phyloP scores from a whole-genome alignment of 257 asterid species.

The Fraxinus anomala region DNA sequence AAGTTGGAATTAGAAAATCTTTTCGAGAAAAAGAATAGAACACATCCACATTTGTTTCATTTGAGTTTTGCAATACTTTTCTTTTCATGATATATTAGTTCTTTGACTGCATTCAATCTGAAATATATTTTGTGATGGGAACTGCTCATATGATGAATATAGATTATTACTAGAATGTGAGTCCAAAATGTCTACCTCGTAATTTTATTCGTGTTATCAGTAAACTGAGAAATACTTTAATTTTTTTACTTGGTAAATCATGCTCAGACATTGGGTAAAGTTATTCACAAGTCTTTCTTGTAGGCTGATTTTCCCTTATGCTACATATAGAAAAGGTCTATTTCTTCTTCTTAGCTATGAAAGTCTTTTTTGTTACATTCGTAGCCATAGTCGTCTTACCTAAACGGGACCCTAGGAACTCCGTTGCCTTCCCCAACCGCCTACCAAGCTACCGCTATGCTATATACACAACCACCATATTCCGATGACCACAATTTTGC shows the following conservation, averaged over 20 bases:
- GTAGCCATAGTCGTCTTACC: no score
- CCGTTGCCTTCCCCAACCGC: no score
- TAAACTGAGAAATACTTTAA: not conserved
- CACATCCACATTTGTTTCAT: not conserved
- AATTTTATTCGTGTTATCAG: not conserved
- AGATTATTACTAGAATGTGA: not conserved
- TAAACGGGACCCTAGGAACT: no score
- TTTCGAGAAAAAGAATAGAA: not conserved
- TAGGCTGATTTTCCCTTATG: no score
- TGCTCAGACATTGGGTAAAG: conserved; percentile 1
- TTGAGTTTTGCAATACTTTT: not conserved
- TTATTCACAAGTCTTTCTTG: not conserved
- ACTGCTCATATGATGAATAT: not conserved
- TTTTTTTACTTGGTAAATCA: not conserved
- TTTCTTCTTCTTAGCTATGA: no score
- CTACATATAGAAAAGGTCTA: no score
- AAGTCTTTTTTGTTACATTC: no score
- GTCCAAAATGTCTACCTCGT: not conserved
- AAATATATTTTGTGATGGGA: not conserved
- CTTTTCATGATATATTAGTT: not conserved
- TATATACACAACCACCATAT: no score
- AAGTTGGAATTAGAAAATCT: not conserved
- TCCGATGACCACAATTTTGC: no score
- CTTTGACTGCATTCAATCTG: not conserved
- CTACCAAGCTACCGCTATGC: no score